Conservation (phyloP, 257 asterid genomes). For the Nicotiana attenuata region DNA sequence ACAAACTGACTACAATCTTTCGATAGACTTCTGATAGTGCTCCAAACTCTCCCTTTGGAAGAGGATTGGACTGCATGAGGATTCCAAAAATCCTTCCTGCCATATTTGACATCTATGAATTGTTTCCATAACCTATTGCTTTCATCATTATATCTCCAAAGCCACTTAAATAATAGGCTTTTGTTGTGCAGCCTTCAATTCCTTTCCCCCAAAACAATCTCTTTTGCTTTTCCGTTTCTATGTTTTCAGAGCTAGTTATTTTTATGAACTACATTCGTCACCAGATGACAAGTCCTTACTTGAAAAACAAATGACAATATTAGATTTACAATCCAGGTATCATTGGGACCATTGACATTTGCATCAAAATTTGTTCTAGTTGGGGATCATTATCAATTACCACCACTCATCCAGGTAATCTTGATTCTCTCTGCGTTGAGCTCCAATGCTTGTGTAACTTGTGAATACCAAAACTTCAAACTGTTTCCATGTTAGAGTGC, state of each 20-base stretch:
- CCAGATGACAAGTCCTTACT: background rate
- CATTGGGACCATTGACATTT: conserved; percentile 83
- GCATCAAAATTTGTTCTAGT: conserved; percentile 94
- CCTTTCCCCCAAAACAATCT: too few relatives aligned
- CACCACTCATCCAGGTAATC: conserved; percentile 94
- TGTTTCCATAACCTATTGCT: too few relatives aligned
- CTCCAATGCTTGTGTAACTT: conserved; percentile 19
- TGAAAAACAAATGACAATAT: conserved; percentile 11
- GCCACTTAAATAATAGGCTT: too few relatives aligned
- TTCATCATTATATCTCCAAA: too few relatives aligned
- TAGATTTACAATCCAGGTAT: conserved; percentile 47
- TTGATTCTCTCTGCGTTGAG: conserved; percentile 3
- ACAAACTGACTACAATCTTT: too few relatives aligned
- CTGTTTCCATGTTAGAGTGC: conserved; percentile 54
- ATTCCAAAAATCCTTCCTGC: too few relatives aligned
- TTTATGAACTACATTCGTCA: background rate
- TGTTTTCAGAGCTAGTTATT: background rate
- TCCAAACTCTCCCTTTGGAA: too few relatives aligned
- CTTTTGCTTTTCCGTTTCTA: background rate
- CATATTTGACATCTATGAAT: too few relatives aligned
- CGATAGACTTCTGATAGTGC: too few relatives aligned
- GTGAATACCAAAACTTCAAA: conserved; percentile 16
- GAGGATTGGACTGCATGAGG: too few relatives aligned
- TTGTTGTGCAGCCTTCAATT: too few relatives aligned
- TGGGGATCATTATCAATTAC: conserved; percentile 97